Conservation (phyloP, 805 yeast species). For the Schwanniomyces yamadae region DNA sequence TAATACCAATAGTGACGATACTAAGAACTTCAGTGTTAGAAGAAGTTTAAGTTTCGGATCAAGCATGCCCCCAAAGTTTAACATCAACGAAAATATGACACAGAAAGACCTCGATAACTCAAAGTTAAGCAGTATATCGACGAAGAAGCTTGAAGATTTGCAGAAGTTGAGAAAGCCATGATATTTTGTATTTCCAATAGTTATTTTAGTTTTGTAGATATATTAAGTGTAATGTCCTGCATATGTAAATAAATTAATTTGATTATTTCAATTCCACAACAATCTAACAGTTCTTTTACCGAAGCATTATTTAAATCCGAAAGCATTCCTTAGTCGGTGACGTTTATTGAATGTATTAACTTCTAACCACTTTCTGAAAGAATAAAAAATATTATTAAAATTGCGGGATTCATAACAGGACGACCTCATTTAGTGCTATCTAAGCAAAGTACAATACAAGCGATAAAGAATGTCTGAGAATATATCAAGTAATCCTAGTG, state of each 20-base stretch:
- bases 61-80: conserved; percentile 1
- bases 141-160: conserved; percentile 28
- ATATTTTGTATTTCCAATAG: neutral
- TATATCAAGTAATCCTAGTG: neutral
- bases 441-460: neutral
- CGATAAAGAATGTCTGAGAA: conserved; percentile 4
- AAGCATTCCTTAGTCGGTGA: no score
- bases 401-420: no score
- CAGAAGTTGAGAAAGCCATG: conserved; percentile 28
- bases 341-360: no score
- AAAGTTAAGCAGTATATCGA: conserved; percentile 15
- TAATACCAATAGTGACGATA: conserved; percentile 4
- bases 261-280: no score
- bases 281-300: no score
- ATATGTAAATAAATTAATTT: no score
- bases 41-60: conserved; percentile 21
- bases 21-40: conserved; percentile 23
- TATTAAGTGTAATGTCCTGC: no score
- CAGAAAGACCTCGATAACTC: conserved; percentile 5
- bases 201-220: no score
- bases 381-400: no score
- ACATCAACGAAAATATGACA: neutral
- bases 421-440: neutral
- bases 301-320: no score
- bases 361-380: no score